A percentile compares a stretch with the other conserved stretches of the same genome.
Evolutionary conservation across 2,329 filamentous ascomycete species (phyloP).

Genomic region (Xylaria sp.): DNA sequence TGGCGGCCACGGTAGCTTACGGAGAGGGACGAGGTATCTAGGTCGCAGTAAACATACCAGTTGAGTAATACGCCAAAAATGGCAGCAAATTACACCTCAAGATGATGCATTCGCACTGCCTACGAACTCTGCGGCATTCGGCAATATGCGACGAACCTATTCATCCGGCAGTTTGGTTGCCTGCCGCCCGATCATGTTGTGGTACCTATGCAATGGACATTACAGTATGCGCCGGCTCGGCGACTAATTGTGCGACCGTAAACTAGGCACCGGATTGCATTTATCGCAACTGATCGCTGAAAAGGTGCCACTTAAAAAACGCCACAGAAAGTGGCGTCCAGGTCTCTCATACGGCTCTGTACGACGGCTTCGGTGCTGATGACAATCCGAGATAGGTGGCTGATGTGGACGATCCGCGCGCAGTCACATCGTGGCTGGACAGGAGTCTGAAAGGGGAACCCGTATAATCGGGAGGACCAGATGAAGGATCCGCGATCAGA

Average conservation of each 20-base stretch:
- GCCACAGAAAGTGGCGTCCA: not conserved
- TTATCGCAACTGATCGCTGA: not conserved
- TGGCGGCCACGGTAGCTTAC: constrained; percentile 70
- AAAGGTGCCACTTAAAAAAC: not conserved
- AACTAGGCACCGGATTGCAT: not conserved
- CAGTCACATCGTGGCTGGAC: not conserved
- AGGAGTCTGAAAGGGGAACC: not conserved
- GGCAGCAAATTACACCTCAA: too few relatives aligned
- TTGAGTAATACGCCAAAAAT: not conserved
- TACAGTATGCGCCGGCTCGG: constrained; percentile 3
- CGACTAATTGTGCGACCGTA: constrained; percentile 17
- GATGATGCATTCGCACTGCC: not conserved
- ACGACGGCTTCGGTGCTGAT: not conserved
- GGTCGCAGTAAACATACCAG: constrained; percentile 22
- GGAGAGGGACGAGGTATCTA: constrained; percentile 60
- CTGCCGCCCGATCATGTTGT: constrained; percentile 65
- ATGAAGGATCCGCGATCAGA: constrained; percentile 15
- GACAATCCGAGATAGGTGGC: not conserved
- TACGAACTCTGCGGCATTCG: not conserved
- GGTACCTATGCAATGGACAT: constrained; percentile 48
- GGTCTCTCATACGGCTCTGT: not conserved
- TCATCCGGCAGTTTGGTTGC: not conserved
- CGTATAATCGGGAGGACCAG: not conserved
- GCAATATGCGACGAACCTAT: not conserved
- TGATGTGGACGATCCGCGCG: not conserved